Evolutionary conservation across 1,284 basidiomycete species (phyloP).

Genomic region (Rhodotorula sp.): DNA sequence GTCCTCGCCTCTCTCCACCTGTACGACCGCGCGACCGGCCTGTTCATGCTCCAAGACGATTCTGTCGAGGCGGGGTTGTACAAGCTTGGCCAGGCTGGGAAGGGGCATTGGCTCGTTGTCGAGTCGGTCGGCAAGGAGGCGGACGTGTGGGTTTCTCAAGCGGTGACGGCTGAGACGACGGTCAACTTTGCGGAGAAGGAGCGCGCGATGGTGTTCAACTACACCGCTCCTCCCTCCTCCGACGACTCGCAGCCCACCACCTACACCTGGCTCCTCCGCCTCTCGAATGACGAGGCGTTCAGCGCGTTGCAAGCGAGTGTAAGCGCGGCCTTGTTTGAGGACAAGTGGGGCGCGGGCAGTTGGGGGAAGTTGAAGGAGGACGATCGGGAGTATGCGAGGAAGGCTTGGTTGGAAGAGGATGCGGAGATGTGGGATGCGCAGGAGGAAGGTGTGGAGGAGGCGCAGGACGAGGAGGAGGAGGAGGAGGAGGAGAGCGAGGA

Average conservation of each 20-base stretch:
- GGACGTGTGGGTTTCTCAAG: conserved; percentile 50
- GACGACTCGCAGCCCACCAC: conserved; percentile 2
- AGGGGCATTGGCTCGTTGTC: conserved; percentile 59
- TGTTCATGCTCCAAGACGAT: conserved; percentile 71
- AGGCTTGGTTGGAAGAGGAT: conserved; percentile 33
- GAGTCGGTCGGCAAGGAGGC: conserved; percentile 53
- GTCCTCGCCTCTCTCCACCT: conserved; percentile 58
- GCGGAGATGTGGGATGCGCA: conserved; percentile 31
- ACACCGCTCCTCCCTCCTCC: conserved; percentile 10
- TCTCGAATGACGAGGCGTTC: conserved; percentile 26
- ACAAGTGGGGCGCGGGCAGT: conserved; percentile 38
- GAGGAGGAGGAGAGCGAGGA: conserved; percentile 56
- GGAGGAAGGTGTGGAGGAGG: conserved; percentile 55
- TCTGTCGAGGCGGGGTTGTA: conserved; percentile 57
- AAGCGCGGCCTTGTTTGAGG: conserved; percentile 81
- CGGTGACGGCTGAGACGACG: conserved; percentile 58
- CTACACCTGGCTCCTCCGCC: conserved; percentile 42
- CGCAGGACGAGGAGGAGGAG: conserved; percentile 46
- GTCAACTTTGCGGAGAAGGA: conserved; percentile 63
- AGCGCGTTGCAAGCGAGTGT: conserved; percentile 52
- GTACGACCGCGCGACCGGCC: conserved; percentile 68
- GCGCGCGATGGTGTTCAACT: conserved; percentile 42
- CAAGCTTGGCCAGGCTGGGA: conserved; percentile 1
- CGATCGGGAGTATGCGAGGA: conserved; percentile 55
- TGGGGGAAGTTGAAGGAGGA: conserved; percentile 56